phyloP scores from a whole-genome alignment of 1,139 yeast genomes.

The Pneumocystis carinii region DNA sequence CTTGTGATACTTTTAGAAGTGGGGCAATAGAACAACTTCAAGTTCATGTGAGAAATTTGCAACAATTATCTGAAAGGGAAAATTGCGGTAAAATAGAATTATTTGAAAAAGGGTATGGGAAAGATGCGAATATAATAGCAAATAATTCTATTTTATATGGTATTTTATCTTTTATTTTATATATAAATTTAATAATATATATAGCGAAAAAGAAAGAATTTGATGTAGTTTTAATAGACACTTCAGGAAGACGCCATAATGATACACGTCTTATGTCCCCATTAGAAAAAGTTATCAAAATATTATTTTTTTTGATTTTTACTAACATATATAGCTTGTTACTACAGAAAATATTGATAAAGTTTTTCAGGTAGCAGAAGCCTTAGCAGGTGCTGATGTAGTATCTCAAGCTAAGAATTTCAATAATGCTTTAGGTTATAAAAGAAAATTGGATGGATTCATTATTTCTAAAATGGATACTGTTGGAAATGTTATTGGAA shows the following conservation, averaged over 20 bases:
- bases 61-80: constrained; percentile 40
- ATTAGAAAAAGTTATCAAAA: constrained; percentile 39
- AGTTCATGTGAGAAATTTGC: constrained; percentile 77
- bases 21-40: constrained; percentile 96
- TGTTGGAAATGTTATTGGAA: constrained; percentile 90
- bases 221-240: constrained; percentile 85
- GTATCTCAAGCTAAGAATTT: constrained; percentile 90
- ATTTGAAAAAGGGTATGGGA: constrained; percentile 92
- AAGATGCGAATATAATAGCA: constrained; percentile 93
- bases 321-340: constrained; percentile 37
- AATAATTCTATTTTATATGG: constrained; percentile 77
- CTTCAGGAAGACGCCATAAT: constrained; percentile 95
- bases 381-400: constrained; percentile 91
- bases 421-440: constrained; percentile 82
- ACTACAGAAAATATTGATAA: constrained; percentile 91
- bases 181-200: background rate
- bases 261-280: constrained; percentile 94
- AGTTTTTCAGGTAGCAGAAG: constrained; percentile 97
- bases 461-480: constrained; percentile 92
- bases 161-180: background rate
- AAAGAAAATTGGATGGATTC: constrained; percentile 71
- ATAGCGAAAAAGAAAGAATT: constrained; percentile 37
- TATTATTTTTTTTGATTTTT: background rate
- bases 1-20: constrained; percentile 94
- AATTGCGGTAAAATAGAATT: constrained; percentile 50